phyloP scores from a whole-genome alignment of 1,284 basidiomycete species.

The Sanghuangporus weigelae region DNA sequence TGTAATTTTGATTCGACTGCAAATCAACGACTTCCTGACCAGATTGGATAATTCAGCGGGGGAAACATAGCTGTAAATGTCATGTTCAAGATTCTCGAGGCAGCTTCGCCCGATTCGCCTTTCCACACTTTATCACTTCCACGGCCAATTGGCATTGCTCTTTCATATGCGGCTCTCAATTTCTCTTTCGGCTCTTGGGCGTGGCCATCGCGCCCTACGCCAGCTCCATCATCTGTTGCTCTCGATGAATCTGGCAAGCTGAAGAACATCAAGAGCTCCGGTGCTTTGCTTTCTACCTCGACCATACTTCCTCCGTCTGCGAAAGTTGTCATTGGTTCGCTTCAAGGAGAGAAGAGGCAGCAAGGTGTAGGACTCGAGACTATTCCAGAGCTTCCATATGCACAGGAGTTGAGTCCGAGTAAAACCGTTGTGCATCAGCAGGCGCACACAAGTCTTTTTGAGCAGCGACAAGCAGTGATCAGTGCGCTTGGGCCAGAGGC shows the following conservation, averaged over 20 bases:
- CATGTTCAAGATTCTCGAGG: constrained; percentile 80
- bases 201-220: constrained; percentile 72
- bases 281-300: not conserved
- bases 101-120: constrained; percentile 37
- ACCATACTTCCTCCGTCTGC: constrained; percentile 4
- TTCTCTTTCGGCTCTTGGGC: constrained; percentile 99
- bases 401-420: not conserved
- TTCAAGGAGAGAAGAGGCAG: not conserved
- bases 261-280: not conserved
- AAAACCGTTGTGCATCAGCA: constrained; percentile 15
- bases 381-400: not conserved
- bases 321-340: constrained; percentile 9
- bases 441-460: constrained; percentile 14
- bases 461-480: constrained; percentile 10
- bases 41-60: constrained; percentile 46
- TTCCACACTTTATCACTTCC: constrained; percentile 38
- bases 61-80: constrained; percentile 81
- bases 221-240: constrained; percentile 14
- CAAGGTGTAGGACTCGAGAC: not conserved
- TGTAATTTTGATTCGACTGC: constrained; percentile 21
- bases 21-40: not conserved
- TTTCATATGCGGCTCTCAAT: constrained; percentile 81
- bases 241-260: constrained; percentile 13
- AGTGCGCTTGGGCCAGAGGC: constrained; percentile 5
- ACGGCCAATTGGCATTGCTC: constrained; percentile 75